Evolutionary conservation across 192 early-diverging fungal species (phyloP), one percentile per base, ranked within the genome.

Genomic region (Backusella tarrabulga): DNA sequence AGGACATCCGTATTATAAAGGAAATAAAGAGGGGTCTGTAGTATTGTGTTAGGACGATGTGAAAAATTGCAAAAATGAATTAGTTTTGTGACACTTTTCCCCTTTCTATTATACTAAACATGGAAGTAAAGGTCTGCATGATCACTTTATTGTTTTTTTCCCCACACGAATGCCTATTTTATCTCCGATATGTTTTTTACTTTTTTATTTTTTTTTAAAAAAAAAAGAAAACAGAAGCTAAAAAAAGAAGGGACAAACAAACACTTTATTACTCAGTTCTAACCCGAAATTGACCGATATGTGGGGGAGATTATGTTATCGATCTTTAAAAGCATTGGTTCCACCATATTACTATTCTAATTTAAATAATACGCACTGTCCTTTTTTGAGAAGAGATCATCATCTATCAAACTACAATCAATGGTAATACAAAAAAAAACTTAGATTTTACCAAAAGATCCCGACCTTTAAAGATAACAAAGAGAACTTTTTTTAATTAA

Each of bases 141-240:
- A 63, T 63, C 56, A 63, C 26, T 23, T 63, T 63, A 29, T 63
- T 63, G 56, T 63, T 63, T 63, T 54, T 54, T 63, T 63, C 56
- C 56, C 56, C 56, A 63, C 56, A 63, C 56, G 19, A 21, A 26
- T 60, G 11, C 56, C 23, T 29, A 21, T 60, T 60, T 60, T 60
- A 60, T 60, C 54, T 60, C 54, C 54, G 54, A 26, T 60, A 8
- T 56, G 52, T 56, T 56, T 56, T 56, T 29, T 29, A 29, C 26
- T 29, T 60, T 7, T 8, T 26, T 60, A 3, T 60, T 23, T 60
- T 29, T 60, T 56, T 7, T 21, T 3, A 21, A 52, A 52, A 52
- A 21, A 17, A 56, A 54, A 54, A 23, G 54, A 56, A 56, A 56
- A 56, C 54, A 56, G 17, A 26, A 50, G 46, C 54, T 56, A 56